These are phyloP conservation scores for Corymbia citriodora DNA, from an alignment of 441 rosid genomes.

Conservation along the genomic window DNA sequence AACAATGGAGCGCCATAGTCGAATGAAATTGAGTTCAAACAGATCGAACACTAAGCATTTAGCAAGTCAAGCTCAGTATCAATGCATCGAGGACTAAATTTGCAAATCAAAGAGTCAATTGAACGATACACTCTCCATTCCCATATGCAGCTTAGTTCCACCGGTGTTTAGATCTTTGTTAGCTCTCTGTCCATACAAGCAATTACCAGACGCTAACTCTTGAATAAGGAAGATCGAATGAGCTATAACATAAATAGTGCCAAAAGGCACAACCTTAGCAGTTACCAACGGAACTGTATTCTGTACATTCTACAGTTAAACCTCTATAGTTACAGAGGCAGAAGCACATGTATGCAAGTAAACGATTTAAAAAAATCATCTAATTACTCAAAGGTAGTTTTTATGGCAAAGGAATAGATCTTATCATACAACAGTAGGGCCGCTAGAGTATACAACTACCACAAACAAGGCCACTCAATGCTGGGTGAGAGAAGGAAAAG, in stretches of 20 bases:
- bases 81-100: background rate
- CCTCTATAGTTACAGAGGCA: background rate
- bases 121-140: background rate
- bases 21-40: background rate
- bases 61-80: background rate
- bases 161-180: background rate
- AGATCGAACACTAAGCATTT: background rate
- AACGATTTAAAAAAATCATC: background rate
- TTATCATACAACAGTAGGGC: background rate
- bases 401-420: background rate
- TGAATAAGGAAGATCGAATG: background rate
- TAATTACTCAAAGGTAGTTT: background rate
- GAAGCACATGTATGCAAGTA: background rate
- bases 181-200: background rate
- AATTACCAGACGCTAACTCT: background rate
- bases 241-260: background rate
- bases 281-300: background rate
- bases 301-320: background rate
- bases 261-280: background rate
- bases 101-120: background rate
- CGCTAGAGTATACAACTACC: background rate
- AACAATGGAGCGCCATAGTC: rapidly evolving
- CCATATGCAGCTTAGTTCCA: background rate
- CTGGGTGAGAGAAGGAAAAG: conserved; percentile 71
- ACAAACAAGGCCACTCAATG: conserved; percentile 10